Conservation (phyloP, 73 alveolate genomes). For the Paramecium bursaria region DNA sequence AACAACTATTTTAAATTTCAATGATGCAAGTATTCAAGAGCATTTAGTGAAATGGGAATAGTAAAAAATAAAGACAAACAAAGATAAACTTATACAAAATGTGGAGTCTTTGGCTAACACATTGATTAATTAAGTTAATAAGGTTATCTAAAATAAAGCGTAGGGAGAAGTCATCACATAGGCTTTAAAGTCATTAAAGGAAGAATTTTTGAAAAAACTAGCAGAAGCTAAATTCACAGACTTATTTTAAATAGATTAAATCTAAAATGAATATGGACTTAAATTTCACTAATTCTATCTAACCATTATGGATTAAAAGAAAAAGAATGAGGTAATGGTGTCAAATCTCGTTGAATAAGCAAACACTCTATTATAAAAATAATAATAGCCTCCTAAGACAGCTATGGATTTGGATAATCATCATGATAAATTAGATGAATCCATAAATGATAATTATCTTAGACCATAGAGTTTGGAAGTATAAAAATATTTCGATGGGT, state of each 20-base stretch:
- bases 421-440: too few relatives aligned
- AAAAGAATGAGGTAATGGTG: constrained; percentile 42
- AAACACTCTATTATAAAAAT: too few relatives aligned
- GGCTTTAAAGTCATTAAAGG: constrained; percentile 22
- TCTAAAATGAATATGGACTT: constrained; percentile 24
- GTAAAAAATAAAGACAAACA: neutral
- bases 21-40: neutral
- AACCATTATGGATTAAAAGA: constrained; percentile 28
- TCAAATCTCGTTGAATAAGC: too few relatives aligned
- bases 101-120: neutral
- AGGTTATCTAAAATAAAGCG: constrained; percentile 12
- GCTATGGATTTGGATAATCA: too few relatives aligned
- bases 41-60: constrained; percentile 8
- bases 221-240: neutral
- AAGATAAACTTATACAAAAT: constrained; percentile 40
- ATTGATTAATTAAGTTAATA: constrained; percentile 13
- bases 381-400: too few relatives aligned
- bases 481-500: too few relatives aligned
- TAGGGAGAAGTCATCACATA: neutral
- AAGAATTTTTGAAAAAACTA: constrained; percentile 1
- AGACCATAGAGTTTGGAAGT: too few relatives aligned
- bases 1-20: constrained; percentile 21
- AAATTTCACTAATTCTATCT: neutral
- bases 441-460: too few relatives aligned
- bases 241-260: constrained; percentile 5